Base-by-base conservation (phyloP, 2,329 filamentous ascomycete species). In the Ceratocystis lukuohia region DNA sequence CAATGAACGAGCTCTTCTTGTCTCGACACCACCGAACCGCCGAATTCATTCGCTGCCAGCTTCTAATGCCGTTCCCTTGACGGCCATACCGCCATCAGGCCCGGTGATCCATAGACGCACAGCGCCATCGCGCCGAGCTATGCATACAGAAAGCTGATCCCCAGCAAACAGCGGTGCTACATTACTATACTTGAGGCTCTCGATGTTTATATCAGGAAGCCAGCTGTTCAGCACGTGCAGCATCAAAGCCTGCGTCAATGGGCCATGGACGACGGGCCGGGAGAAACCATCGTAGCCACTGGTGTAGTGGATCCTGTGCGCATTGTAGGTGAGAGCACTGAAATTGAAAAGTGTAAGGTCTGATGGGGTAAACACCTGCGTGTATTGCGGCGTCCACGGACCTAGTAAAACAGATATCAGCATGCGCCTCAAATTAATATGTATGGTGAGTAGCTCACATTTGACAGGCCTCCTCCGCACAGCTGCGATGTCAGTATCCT, bases 311-410 rank as follows among this genome's bases (percentile, higher is more conserved):
- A 99, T 96, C 17, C 82, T 80, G 75, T 99, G 94, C 1, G 91
- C 90, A 75, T 99, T 99, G 79, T 91, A 92, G 1, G 89, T 93
- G 44, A 99, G 82, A 0, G 91, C 91, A 22, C 88, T 94, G 79
- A 93, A 97, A 67, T 92, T 85, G 77, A 96, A 96, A 65, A 99
- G 84, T 3, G 96, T 82, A 3, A 82, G 78, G 2, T 83, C 79
- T 1, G 86, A 86, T 0, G 91, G 90, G 0, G 77, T 82, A 28
- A 96, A 76, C 0, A 77, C 76, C 70, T 88, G 53, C 12, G 30
- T 44, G 46, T 41, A 22, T 20, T 30, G 15, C 5, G 65, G 63
- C 44, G 37, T 65, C 44, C 67, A 64, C 8, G 56, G 63, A 45
- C 46, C 59, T 62, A 4, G 30, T 15, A 15, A 59, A 62, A 20